Base-by-base conservation (phyloP, 2,329 filamentous ascomycete species). In the Arthroderma sp. region DNA sequence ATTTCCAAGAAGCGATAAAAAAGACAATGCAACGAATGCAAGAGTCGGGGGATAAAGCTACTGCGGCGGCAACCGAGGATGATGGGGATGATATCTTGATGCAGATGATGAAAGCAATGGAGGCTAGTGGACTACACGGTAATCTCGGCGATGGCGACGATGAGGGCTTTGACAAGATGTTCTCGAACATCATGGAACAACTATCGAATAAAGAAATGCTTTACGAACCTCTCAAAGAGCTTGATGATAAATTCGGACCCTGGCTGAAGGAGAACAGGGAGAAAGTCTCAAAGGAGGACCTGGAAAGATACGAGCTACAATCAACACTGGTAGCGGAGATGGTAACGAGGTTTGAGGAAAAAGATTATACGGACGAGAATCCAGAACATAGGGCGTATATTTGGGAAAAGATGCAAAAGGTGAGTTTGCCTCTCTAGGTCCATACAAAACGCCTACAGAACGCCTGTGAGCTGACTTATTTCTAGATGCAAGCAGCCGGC, bases 141-240 rank as follows among this genome's bases (percentile, higher is more conserved):
- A 32, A 47, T 77, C 45, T 37, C 5, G 44, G 34, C 3, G 45
- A 38, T 31, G 66, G 73, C 27, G 63, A 70, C 48, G 86, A 95
- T 46, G 87, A 91, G 55, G 87, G 94, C 54, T 84, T 96, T 56
- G 87, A 86, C 46, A 89, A 94, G 68, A 86, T 96, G 79, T 76
- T 98, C 48, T 78, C 94, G 74, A 85, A 84, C 44, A 94, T 96
- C 86, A 96, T 98, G 89, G 86, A 96, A 67, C 88, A 98, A 64
- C 74, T 98, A 51, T 96, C 91, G 3, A 94, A 94, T 65, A 96
- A 94, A 70, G 91, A 96, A 54, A 95, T 98, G 51, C 68, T 98
- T 42, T 96, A 96, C 61, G 89, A 98, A 68, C 91, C 91, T 2
- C 95, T 98, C 87, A 94, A 94, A 69, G 91, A 98, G 66, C 70